Base-by-base conservation (phyloP, 179 eudicot species). In the Spinacia oleracea region DNA sequence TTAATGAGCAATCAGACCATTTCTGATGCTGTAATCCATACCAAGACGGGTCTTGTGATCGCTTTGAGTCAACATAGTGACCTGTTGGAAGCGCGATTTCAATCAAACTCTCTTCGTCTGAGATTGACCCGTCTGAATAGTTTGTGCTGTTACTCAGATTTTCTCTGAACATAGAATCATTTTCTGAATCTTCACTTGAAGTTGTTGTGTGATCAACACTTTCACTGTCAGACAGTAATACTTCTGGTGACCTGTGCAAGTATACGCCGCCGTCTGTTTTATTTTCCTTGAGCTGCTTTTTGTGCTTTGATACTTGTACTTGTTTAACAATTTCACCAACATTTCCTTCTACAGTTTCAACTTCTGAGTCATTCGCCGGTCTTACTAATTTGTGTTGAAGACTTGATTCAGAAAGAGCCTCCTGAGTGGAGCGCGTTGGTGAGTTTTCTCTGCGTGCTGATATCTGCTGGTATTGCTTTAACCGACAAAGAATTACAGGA, bases 21-120 rank as follows among this genome's bases (percentile, higher is more conserved):
- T 83, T 85, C 67, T 78, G n/a, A 53, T 53, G 81, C 79, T 82
- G 89, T 12, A 75, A 58, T 77, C 65, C 72, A 29, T 75, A 78
- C 77, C 73, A 62, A 27, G 55, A 71, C 23, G 21, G 60, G 45
- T 73, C 79, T 6, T 50, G 31, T 50, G 56, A 62, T 65, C 69
- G 78, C 62, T 81, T 79, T 35, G 78, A 83, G 12, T 80, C 81
- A 29, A 87, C 83, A 78, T 85, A 93, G 12, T 88, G 91, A 16
- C 98, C 93, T 70, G 84, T 87, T n/a, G 97, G 93, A 0, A 94
- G 89, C 9, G 84, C 94, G 42, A 94, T 91, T 72, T 93, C 97
- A 8, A 94, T 91, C 81, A 93, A 80, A 83, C 97, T 89, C 59
- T 94, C 97, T 72, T 94, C 98, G 14, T 94, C 98, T 0, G 98